Percentiles rank a stretch among this genome's conserved stretches.
phyloP scores from a whole-genome alignment of 176 grass and related monocot genomes.

The Aegilops umbellulata region DNA sequence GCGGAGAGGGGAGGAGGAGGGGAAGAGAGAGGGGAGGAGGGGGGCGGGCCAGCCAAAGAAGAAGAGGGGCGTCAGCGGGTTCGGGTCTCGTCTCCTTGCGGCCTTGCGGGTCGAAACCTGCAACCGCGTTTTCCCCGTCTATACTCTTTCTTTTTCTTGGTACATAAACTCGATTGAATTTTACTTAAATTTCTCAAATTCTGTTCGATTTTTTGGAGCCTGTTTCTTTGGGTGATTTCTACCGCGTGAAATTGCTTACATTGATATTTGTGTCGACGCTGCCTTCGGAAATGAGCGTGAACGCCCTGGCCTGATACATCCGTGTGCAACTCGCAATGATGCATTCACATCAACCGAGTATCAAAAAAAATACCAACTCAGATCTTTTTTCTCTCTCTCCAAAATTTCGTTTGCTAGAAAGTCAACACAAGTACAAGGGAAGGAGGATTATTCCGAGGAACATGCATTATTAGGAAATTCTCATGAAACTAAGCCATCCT shows the following conservation, averaged over 20 bases:
- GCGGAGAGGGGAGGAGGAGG: neutral
- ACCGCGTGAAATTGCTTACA: too few relatives aligned
- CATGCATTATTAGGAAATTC: neutral
- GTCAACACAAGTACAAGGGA: too few relatives aligned
- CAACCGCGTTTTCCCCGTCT: constrained; percentile 18
- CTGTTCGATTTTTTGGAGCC: neutral
- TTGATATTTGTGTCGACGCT: neutral
- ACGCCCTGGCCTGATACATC: too few relatives aligned
- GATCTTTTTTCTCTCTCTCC: too few relatives aligned
- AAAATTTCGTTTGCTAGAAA: too few relatives aligned
- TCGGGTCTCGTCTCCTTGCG: constrained; percentile 13
- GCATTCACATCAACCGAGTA: too few relatives aligned
- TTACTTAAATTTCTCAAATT: neutral
- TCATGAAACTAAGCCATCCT: neutral
- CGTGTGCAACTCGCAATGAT: too few relatives aligned
- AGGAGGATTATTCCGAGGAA: neutral
- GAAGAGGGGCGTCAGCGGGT: constrained; percentile 6
- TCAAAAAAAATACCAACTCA: too few relatives aligned
- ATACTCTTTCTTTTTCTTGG: too few relatives aligned
- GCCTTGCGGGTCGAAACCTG: constrained; percentile 35
- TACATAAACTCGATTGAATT: neutral
- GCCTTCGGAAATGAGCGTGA: too few relatives aligned
- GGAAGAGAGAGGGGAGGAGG: neutral
- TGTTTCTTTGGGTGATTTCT: neutral
- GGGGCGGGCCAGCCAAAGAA: constrained; percentile 15